Evolutionary conservation across 768 basidiomycete species (phyloP).

Genomic region (Pulveroboletus sp.): DNA sequence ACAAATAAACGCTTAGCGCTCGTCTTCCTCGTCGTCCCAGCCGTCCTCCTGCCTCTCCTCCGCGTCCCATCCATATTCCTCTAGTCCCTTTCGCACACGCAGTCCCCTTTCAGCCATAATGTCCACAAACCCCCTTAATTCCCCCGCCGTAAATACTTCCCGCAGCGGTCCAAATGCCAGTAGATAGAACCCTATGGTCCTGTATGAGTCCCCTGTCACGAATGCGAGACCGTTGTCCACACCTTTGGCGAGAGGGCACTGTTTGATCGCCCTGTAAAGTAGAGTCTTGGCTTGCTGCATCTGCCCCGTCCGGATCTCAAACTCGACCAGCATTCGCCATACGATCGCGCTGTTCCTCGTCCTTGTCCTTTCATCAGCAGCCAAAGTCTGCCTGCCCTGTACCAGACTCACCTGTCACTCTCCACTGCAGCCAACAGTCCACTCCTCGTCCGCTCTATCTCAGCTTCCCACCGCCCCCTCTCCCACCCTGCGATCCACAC

Average conservation of each 20-base stretch:
- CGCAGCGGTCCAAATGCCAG: constrained; percentile 72
- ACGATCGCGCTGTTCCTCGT: constrained; percentile 60
- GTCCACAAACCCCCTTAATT: constrained; percentile 60
- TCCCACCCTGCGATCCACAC: constrained; percentile 83
- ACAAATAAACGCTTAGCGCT: constrained; percentile 6
- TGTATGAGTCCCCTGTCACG: constrained; percentile 9
- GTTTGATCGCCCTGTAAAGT: constrained; percentile 67
- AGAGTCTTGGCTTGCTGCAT: constrained; percentile 62
- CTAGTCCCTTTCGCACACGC: constrained; percentile 56
- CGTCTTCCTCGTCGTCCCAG: constrained; percentile 49
- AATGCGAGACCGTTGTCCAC: background rate
- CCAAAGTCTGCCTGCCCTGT: too few species aligned
- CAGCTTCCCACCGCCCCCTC: constrained; percentile 61
- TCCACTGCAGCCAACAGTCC: constrained; percentile 60
- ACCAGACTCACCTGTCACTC: constrained; percentile 53
- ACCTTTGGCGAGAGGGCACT: constrained; percentile 79
- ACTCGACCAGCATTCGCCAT: constrained; percentile 72
- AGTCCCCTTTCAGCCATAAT: constrained; percentile 75
- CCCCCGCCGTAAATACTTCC: constrained; percentile 51
- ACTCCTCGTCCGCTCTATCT: constrained; percentile 65
- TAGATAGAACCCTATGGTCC: constrained; percentile 60
- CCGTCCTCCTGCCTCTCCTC: constrained; percentile 15
- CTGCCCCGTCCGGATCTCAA: constrained; percentile 64
- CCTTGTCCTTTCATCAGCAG: constrained; percentile 35
- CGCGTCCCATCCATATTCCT: constrained; percentile 34